Percentiles rank a stretch among this genome's conserved stretches.
These are phyloP conservation scores for Hygrocybe punicea DNA, from an alignment of 768 basidiomycete genomes.

Conservation along the genomic window DNA sequence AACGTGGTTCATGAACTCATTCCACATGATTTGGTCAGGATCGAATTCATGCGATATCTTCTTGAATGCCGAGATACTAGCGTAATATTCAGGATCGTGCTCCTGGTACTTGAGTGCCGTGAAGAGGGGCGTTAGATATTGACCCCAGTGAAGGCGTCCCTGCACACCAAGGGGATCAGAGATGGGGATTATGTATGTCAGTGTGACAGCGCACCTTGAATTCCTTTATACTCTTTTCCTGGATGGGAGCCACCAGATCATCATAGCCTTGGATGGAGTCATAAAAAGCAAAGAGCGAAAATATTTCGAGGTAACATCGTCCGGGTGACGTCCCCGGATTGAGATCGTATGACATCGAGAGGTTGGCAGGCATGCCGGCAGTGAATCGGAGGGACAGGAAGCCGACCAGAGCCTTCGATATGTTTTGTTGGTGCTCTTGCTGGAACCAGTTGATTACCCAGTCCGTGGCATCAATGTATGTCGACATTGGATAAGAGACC, in stretches of 20 bases:
- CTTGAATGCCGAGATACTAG: background rate
- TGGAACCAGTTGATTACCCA: background rate
- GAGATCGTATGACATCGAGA: constrained; percentile 1
- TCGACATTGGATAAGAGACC: background rate
- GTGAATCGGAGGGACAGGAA: constrained; percentile 2
- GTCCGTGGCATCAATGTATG: background rate
- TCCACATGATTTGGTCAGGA: background rate
- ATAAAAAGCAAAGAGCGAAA: background rate
- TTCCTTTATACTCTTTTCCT: background rate
- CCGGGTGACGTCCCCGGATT: background rate
- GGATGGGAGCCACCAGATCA: background rate
- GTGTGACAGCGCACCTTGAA: background rate
- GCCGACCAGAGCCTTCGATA: background rate
- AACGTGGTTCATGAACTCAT: background rate
- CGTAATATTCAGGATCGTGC: background rate
- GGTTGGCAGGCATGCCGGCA: background rate
- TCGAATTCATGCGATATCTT: background rate
- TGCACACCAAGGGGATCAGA: background rate
- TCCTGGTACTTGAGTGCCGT: background rate
- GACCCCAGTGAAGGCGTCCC: constrained; percentile 4
- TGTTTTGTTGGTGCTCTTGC: background rate
- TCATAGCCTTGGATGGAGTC: background rate
- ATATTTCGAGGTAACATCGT: background rate
- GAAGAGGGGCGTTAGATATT: background rate
- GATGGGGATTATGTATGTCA: background rate